phyloP scores from a whole-genome alignment of 2,329 filamentous ascomycete species.

The Epichloe scottii region DNA sequence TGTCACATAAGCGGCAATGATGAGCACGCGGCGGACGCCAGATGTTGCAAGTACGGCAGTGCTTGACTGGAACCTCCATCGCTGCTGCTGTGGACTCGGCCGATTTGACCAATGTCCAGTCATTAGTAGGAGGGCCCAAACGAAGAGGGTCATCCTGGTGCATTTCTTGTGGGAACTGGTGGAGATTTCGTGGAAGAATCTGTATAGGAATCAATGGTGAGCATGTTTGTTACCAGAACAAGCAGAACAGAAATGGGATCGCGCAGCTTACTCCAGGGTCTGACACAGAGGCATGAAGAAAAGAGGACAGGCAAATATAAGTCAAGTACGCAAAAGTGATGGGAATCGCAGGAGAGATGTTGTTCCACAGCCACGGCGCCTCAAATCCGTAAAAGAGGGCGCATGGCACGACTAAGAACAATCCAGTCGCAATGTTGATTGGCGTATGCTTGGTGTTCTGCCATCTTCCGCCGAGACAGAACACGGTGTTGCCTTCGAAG shows the following conservation, averaged over 20 bases:
- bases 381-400: constrained; percentile 78
- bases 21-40: constrained; percentile 94
- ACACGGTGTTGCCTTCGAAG: constrained; percentile 85
- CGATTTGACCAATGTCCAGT: constrained; percentile 87
- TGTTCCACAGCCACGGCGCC: constrained; percentile 72
- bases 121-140: constrained; percentile 73
- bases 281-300: constrained; percentile 80
- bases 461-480: constrained; percentile 72
- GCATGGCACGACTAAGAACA: constrained; percentile 66
- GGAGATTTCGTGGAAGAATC: constrained; percentile 87
- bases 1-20: constrained; percentile 93
- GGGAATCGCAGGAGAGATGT: constrained; percentile 80
- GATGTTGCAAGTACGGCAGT: constrained; percentile 94
- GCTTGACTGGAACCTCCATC: constrained; percentile 97
- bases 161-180: constrained; percentile 68
- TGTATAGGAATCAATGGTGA: constrained; percentile 20
- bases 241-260: too few relatives aligned
- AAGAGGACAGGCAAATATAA: constrained; percentile 83
- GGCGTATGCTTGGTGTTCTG: constrained; percentile 82
- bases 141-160: constrained; percentile 70
- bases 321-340: constrained; percentile 86
- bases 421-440: constrained; percentile 76
- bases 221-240: background rate
- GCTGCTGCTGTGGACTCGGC: constrained; percentile 63
- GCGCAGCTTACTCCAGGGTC: constrained; percentile 71